Percentiles rank a stretch among this genome's conserved stretches.
Conservation (phyloP, 495 filamentous ascomycete genomes). For the Diplogelasinospora grovesii region DNA sequence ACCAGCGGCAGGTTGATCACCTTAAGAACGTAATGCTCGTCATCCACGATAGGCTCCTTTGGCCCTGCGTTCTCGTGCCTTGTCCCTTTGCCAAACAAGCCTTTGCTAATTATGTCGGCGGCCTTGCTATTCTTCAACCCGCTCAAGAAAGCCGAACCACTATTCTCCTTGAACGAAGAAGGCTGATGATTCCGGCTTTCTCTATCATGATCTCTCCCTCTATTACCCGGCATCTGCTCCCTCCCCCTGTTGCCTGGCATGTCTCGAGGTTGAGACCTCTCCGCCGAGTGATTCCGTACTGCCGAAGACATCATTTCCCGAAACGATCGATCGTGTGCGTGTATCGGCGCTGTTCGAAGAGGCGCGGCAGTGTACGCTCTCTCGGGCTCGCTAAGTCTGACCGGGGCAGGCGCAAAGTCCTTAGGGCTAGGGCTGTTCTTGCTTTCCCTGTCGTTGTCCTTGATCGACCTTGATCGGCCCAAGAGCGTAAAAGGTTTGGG, state of each 20-base stretch:
- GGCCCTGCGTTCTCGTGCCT: slow-evolving; percentile 66
- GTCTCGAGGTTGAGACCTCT: slow-evolving; percentile 45
- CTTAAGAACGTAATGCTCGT: slow-evolving; percentile 69
- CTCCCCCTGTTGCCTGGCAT: slow-evolving; percentile 33
- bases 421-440: slow-evolving; percentile 36
- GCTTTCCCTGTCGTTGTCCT: slow-evolving; percentile 37
- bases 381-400: slow-evolving; percentile 35
- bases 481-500: slow-evolving; percentile 55
- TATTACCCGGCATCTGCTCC: slow-evolving; percentile 33
- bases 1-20: slow-evolving; percentile 75
- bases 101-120: slow-evolving; percentile 70
- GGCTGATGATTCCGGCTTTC: slow-evolving; percentile 26
- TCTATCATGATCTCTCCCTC: slow-evolving; percentile 40
- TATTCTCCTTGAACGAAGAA: slow-evolving; percentile 57
- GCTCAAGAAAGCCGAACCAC: slow-evolving; percentile 60
- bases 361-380: slow-evolving; percentile 23
- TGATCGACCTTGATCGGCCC: slow-evolving; percentile 61
- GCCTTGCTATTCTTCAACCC: slow-evolving; percentile 70
- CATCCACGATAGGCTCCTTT: slow-evolving; percentile 54
- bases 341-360: slow-evolving; percentile 50
- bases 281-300: slow-evolving; percentile 55
- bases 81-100: slow-evolving; percentile 67
- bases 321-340: slow-evolving; percentile 54
- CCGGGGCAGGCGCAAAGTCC: slow-evolving; percentile 23
- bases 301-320: slow-evolving; percentile 57